Percentiles rank a stretch among this genome's conserved stretches.
These are phyloP conservation scores for Penicillium sp. DNA, from an alignment of 2,329 filamentous ascomycete genomes.

Conservation along the genomic window DNA sequence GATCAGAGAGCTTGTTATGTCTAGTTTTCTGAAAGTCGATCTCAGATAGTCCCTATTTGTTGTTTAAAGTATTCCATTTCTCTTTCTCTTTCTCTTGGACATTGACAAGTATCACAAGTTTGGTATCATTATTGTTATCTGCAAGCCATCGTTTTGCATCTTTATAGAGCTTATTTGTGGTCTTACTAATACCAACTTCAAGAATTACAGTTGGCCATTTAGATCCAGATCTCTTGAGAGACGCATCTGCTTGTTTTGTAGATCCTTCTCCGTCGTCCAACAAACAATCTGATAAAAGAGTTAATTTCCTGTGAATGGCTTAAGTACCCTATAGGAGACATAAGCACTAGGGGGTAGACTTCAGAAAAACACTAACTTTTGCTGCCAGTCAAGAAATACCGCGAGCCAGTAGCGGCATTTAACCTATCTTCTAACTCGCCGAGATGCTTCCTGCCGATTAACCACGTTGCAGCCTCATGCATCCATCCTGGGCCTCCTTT, in stretches of 20 bases:
- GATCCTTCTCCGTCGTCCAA: neutral
- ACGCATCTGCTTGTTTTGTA: slow-evolving; percentile 8
- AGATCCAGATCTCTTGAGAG: neutral
- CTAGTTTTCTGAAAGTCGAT: neutral
- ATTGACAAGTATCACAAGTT: slow-evolving; percentile 6
- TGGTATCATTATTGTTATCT: neutral
- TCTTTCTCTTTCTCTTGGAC: neutral
- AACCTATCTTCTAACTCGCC: neutral
- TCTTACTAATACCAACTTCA: neutral
- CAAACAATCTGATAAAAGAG: neutral
- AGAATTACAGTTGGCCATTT: slow-evolving; percentile 9
- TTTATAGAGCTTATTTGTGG: neutral
- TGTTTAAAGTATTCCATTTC: neutral
- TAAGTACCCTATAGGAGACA: neutral
- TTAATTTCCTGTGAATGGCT: slow-evolving; percentile 3
- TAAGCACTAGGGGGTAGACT: too few species aligned
- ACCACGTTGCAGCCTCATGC: neutral
- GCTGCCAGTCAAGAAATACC: slow-evolving; percentile 3
- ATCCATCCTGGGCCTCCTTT: too few species aligned
- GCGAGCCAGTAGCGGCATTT: neutral
- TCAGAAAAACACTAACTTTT: slow-evolving; percentile 9
- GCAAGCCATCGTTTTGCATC: neutral
- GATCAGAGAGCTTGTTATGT: neutral
- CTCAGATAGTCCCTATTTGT: neutral
- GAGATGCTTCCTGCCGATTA: neutral